These are phyloP conservation scores for Sindora glabra DNA, from an alignment of 306 rosid species.

Conservation along the genomic window DNA sequence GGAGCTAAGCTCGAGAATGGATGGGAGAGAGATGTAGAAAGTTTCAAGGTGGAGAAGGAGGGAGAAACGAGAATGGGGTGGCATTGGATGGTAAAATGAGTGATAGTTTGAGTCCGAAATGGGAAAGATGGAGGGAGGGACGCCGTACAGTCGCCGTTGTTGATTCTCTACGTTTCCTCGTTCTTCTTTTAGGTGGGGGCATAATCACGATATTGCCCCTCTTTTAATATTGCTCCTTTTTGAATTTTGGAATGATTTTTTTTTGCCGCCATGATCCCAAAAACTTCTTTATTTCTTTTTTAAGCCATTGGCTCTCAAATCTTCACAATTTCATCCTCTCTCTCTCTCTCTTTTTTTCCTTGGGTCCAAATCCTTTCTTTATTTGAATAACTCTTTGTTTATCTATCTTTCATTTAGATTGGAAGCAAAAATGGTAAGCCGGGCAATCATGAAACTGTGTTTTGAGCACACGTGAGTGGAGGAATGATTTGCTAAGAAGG, in stretches of 20 bases:
- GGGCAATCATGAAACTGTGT: too few species aligned
- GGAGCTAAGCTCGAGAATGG: slow-evolving; percentile 19
- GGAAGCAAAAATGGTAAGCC: too few species aligned
- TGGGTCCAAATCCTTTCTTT: too few species aligned
- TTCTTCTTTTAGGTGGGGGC: slow-evolving; percentile 17
- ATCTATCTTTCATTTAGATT: too few species aligned
- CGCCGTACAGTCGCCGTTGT: slow-evolving; percentile 9
- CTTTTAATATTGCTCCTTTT: slow-evolving; percentile 15
- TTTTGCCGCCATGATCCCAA: slow-evolving; percentile 15
- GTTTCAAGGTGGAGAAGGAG: slow-evolving; percentile 19
- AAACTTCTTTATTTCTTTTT: neutral
- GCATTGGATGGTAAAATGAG: slow-evolving; percentile 34
- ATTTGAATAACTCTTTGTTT: too few species aligned
- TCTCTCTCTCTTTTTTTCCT: too few species aligned
- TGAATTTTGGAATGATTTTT: slow-evolving; percentile 29
- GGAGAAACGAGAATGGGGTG: slow-evolving; percentile 29
- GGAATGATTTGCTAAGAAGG: too few species aligned
- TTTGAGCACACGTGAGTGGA: too few species aligned
- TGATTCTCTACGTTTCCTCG: slow-evolving; percentile 44
- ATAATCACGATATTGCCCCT: slow-evolving; percentile 55
- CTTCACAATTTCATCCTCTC: too few species aligned
- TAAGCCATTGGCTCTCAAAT: neutral
- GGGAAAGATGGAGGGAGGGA: slow-evolving; percentile 28
- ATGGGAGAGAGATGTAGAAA: slow-evolving; percentile 16
- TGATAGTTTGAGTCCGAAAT: slow-evolving; percentile 26